Evolutionary conservation across 306 rosid genomes (phyloP), one percentile per base, ranked within the genome.

Genomic region (Prunus salicina): DNA sequence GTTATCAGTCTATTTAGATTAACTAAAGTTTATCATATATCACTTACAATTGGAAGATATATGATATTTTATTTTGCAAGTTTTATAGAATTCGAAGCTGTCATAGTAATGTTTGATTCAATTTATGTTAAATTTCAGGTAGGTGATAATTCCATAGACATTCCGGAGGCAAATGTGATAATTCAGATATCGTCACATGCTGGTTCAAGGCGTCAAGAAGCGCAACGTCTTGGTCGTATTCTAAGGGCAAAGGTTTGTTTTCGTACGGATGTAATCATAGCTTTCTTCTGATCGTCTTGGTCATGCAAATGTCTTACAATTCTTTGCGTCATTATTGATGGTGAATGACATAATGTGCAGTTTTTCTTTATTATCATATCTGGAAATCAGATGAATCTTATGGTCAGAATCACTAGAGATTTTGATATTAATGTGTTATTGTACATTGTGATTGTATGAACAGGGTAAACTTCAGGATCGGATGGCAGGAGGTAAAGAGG

Each of bases 401-500:
- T 18, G 5, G 12, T 24, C 13, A 49, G n/a, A 22, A 34, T 20
- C 13, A 8, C 46, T 30, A 64, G 63, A 63, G 32, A 8, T 50
- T 7, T n/a, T 15, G 3, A 75, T 2, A 16, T 53, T 51, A 10
- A 45, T 53, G 67, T 28, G 30, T 43, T 66, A n/a, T 7, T 73
- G 71, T 41, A 78, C 77, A 46, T 57, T 57, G 52, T 74, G 65
- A 71, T 76, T 79, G 81, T 75, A 78, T 80, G 63, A 76, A 80
- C 91, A 95, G 98, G 98, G 98, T 76, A 95, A 88, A 86, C 89
- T 82, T 76, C 93, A 90, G 80, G 98, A 95, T 79, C 85, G 98
- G 88, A 90, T 95, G 98, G 95, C 97, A 24, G 98, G 98, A 70
- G 98, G 97, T 51, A 94, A 94, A 87, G 98, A 94, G 83, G 98